Conservation (phyloP, 768 basidiomycete species). For the Xanthoconium purpureum region DNA sequence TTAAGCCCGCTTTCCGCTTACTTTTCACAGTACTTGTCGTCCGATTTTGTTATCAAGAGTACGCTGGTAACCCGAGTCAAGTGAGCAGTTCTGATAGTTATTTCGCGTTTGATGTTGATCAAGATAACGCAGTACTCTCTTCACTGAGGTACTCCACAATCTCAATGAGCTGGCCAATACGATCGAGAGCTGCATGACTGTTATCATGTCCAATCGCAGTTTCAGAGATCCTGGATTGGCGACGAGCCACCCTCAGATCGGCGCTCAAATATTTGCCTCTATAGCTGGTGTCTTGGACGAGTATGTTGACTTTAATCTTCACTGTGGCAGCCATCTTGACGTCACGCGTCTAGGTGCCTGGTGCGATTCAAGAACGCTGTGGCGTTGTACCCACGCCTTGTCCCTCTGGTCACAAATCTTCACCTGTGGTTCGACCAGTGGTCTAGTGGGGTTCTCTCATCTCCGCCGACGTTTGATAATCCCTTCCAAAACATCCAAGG, state of each 20-base stretch:
- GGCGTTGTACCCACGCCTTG: slow-evolving; percentile 43
- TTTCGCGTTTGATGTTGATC: slow-evolving; percentile 6
- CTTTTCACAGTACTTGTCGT: slow-evolving; percentile 49
- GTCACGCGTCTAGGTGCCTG: slow-evolving; percentile 40
- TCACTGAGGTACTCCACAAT: slow-evolving; percentile 44
- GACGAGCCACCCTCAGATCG: slow-evolving; percentile 26
- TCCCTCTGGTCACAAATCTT: slow-evolving; percentile 40
- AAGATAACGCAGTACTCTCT: slow-evolving; percentile 38
- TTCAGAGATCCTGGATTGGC: slow-evolving; percentile 27
- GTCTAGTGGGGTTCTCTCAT: slow-evolving; percentile 38
- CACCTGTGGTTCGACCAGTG: slow-evolving; percentile 47
- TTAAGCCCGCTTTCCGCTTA: neutral
- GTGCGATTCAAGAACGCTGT: slow-evolving; percentile 58
- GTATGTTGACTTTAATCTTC: slow-evolving; percentile 33
- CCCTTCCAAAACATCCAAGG: slow-evolving; percentile 32
- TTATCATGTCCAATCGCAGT: slow-evolving; percentile 31
- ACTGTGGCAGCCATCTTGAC: slow-evolving; percentile 15
- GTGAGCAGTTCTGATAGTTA: slow-evolving; percentile 30
- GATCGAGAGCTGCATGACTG: slow-evolving; percentile 40
- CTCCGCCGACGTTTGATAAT: slow-evolving; percentile 45
- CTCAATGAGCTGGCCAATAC: slow-evolving; percentile 39
- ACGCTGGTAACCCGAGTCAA: slow-evolving; percentile 50
- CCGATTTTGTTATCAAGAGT: slow-evolving; percentile 57
- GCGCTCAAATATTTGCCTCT: slow-evolving; percentile 43
- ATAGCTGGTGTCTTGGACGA: slow-evolving; percentile 49